Base-by-base conservation (phyloP, 805 yeast species). In the Dipodascus albidus region DNA sequence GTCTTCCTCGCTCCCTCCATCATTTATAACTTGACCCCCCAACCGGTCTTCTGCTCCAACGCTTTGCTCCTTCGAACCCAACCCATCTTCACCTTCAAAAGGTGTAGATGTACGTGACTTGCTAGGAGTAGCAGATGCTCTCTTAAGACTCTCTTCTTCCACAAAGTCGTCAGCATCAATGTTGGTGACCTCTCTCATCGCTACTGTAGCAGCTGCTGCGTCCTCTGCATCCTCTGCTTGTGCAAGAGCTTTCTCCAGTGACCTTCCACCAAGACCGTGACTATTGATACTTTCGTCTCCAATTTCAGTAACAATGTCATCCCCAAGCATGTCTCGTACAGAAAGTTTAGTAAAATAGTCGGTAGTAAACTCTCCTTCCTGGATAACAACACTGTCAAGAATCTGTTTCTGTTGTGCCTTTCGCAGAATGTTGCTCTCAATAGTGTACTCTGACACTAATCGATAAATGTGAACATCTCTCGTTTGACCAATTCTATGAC, bases 401-500 rank as follows among this genome's bases (percentile, higher is more conserved):
- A 89, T 89, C 62, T 95, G 76, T 75, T 91, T 91, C 68, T 91
- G 98, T 62, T 90, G 89, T 1, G 98, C 97, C 67, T 91, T 91
- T 62, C 82, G 82, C 69, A 93, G 76, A 59, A 93, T 93, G 69
- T 93, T 93, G 23, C 96, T 87, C 68, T 93, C 99, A 56, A 93
- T 93, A 2, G 99, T 93, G 70, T 80, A 88, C 70, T 93, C 99
- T 23, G 96, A 86, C 23, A 93, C 98, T 68, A 93, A 85, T 57
- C 99, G 75, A 72, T 95, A 93, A 54, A 93, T 93, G 67, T 93
- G 99, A 35, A 93, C 99, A 66, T 93, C 99, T 63, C 99, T 77
- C 17, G 95, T 88, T 68, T 93, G 99, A 3, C 99, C 99, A 67
- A 93, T 93, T 74, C 99, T 84, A 67, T 93, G 99, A 70, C 98